Conservation (phyloP, 148 eudicot genomes). For the Camellia lanceoleosa region DNA sequence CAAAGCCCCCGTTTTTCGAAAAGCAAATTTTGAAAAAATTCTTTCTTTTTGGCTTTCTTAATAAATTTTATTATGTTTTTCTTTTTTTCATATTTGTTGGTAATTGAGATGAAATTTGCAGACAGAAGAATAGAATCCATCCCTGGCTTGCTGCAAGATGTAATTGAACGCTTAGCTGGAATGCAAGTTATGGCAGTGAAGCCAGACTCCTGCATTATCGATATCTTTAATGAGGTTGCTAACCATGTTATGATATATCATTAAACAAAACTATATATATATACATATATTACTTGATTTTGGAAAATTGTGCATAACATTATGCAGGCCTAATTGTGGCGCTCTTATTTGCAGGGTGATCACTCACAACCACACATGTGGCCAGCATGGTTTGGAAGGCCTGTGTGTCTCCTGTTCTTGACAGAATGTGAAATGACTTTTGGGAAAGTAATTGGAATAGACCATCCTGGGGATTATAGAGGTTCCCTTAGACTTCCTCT, state of each 20-base stretch:
- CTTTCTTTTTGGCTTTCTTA: not conserved
- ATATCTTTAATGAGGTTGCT: conserved; percentile 62
- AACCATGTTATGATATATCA: not conserved
- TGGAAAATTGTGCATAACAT: not conserved
- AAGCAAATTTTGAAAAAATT: not conserved
- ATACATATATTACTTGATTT: not conserved
- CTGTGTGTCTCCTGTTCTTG: conserved; percentile 47
- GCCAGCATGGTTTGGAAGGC: conserved; percentile 57
- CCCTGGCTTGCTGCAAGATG: conserved; percentile 46
- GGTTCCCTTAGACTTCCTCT: conserved; percentile 50
- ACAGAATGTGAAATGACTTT: conserved; percentile 61
- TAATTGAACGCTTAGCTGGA: conserved; percentile 41
- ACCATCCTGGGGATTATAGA: conserved; percentile 48
- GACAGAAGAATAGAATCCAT: conserved; percentile 53
- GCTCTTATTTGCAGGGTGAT: conserved; percentile 45
- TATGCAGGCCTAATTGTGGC: conserved; percentile 15
- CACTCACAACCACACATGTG: conserved; percentile 56
- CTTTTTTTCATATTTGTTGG: conserved; percentile 15
- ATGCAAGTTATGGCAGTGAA: conserved; percentile 37
- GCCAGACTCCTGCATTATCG: conserved; percentile 60
- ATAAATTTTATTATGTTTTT: not conserved
- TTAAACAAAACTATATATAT: too few species aligned
- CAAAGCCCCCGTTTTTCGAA: not conserved
- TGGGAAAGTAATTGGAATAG: conserved; percentile 36
- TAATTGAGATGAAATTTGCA: conserved; percentile 26